Evolutionary conservation across 1,284 basidiomycete genomes (phyloP), one percentile per base, ranked within the genome.

Genomic region (Takashimella tepidaria): DNA sequence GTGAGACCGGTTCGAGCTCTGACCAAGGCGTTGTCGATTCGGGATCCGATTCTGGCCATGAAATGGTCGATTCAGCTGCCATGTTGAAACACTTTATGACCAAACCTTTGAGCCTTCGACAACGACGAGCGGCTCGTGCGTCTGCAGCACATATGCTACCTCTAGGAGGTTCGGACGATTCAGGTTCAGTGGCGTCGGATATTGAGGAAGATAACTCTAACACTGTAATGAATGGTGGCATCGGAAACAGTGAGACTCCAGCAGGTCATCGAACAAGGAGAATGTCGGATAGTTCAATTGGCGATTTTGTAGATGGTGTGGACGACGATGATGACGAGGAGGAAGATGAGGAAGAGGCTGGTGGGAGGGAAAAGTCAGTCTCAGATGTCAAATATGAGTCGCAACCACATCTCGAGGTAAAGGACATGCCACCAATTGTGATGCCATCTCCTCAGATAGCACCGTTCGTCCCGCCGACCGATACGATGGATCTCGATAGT

Each of bases 211-310:
- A 37, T 37, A 16, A 37, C 10, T 37, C 31, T 8, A 37, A 37
- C 10, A 8, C 31, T 8, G n/a, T n/a, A n/a, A 16, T 8, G 16
- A 8, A 8, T 8, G 31, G 10, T 37, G 31, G 8, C 16, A 8
- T 37, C 31, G 31, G 31, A 16, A 16, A 8, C 16, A 37, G 10
- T 16, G 31, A 37, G 10, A 37, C 31, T 8, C 31, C 31, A 37
- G n/a, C n/a, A n/a, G 31, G 31, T 8, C 8, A 37, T 4, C 48
- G 48, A 11, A 41, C 21, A 12, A 27, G 55, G 37, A 43, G 53
- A 11, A 65, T 58, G 5, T 66, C 64, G 0, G 68, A 69, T 21
- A 65, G 62, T 44, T 67, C 66, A 4, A 67, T 72, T 16, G 70
- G 66, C 20, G 67, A 69, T 41, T 65, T 68, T 48, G 63, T 49